Base-by-base conservation (phyloP, 805 yeast species). In the Ogataea polymorpha region DNA sequence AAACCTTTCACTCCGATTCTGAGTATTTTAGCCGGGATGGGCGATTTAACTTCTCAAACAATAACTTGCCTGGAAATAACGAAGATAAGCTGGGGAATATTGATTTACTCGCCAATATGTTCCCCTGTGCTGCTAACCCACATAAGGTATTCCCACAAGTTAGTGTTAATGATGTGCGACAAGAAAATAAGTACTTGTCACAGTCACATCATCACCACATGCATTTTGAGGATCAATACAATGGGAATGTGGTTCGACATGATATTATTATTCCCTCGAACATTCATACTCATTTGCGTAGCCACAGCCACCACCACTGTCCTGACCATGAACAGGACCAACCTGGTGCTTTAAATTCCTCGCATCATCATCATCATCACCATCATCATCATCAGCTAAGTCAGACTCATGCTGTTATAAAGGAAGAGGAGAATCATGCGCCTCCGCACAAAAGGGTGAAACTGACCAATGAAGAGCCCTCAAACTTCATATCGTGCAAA, bases 401-500 rank as follows among this genome's bases (percentile, higher is more conserved):
- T 11, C 32, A 2, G 6, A 15, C 17, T 7, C 32, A 29, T 13
- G 10, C n/a, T 15, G 17, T 4, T 15, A 13, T 15, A 16, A 14
- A 14, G 18, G 14, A 14, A 18, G 33, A 31, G 8, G 33, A 31
- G 9, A 18, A 17, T 14, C 23, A n/a, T 20, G 27, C 29, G 11
- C 35, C 28, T 23, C 29, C 32, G 13, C 31, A 23, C 7, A 45
- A 41, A 17, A 33, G 27, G 15, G n/a, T 39, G 16, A 70, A 39
- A 67, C 65, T 45, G 57, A 62, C 39, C 59, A 63, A 30, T 63
- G 65, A 45, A 59, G 63, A 45, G 64, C 59, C 45, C 58, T 59
- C 48, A 53, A 52, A 45, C 56, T 51, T 41, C 2, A 12, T 46
- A 4, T 37, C 41, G 2, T 86, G 95, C 60, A 74, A 78, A 56